A percentile compares a stretch with the other conserved stretches of the same genome.
phyloP scores from a whole-genome alignment of 2,329 filamentous ascomycete species.

The Penicillium polonicum region DNA sequence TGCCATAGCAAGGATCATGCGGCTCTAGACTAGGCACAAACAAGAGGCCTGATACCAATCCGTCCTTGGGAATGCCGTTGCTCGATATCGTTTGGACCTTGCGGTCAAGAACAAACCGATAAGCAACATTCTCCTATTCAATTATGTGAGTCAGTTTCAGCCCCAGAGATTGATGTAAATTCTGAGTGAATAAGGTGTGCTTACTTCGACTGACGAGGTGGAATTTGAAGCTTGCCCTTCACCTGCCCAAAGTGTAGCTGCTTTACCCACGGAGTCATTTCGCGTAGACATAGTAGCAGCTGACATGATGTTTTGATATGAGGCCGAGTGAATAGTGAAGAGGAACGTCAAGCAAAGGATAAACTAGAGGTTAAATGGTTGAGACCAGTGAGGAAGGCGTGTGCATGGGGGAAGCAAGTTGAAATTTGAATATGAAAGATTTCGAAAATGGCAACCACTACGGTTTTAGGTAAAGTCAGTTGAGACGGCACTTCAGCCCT shows the following conservation, averaged over 20 bases:
- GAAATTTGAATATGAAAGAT: neutral
- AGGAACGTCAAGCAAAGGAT: neutral
- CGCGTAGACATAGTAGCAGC: conserved; percentile 18
- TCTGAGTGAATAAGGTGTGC: conserved; percentile 15
- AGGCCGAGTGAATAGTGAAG: neutral
- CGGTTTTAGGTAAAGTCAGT: neutral
- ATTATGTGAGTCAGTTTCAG: neutral
- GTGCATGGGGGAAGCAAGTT: neutral
- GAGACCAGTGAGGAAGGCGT: neutral
- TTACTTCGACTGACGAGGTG: conserved; percentile 38
- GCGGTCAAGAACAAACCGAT: conserved; percentile 39
- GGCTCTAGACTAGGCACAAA: conserved; percentile 72
- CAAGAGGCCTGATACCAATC: conserved; percentile 71
- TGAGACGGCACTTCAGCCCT: neutral
- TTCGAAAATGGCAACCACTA: neutral
- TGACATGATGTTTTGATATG: neutral
- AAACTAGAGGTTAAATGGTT: neutral
- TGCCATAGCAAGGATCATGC: conserved; percentile 61
- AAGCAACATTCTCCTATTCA: conserved; percentile 33
- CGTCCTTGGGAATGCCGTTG: conserved; percentile 61
- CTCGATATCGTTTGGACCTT: conserved; percentile 76
- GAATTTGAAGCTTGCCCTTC: conserved; percentile 33
- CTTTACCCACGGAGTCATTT: conserved; percentile 30
- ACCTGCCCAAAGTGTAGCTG: conserved; percentile 38
- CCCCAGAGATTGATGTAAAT: neutral